phyloP scores from a whole-genome alignment of 805 yeast genomes.

The Teunomyces kruisii region DNA sequence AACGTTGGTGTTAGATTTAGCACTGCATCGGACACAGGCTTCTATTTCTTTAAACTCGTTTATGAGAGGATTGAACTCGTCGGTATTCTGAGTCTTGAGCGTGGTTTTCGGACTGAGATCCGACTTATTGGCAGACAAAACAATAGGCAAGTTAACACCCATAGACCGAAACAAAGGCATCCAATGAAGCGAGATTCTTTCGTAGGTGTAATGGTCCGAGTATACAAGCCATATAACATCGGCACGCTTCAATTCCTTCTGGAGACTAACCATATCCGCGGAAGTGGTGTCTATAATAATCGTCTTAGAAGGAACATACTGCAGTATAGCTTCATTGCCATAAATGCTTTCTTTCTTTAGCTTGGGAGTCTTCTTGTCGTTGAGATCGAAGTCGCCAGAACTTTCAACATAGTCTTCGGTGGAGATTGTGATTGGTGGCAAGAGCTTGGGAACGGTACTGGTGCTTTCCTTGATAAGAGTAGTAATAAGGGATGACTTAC shows the following conservation, averaged over 20 bases:
- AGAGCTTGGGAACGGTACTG: constrained; percentile 56
- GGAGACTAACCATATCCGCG: constrained; percentile 58
- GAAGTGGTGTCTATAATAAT: constrained; percentile 79
- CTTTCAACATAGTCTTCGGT: constrained; percentile 54
- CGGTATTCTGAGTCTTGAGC: constrained; percentile 48
- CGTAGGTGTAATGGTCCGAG: constrained; percentile 92
- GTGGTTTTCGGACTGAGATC: constrained; percentile 49
- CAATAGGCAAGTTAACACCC: constrained; percentile 94
- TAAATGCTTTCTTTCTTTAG: constrained; percentile 2
- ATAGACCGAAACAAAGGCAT: constrained; percentile 87
- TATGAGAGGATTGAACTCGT: constrained; percentile 81
- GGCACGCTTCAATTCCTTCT: constrained; percentile 75
- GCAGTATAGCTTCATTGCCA: constrained; percentile 17
- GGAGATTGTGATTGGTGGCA: constrained; percentile 86
- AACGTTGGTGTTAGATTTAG: constrained; percentile 78
- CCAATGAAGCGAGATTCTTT: constrained; percentile 90
- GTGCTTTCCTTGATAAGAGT: constrained; percentile 73
- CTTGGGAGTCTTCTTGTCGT: constrained; percentile 1
- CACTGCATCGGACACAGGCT: constrained; percentile 85
- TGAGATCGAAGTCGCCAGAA: constrained; percentile 13
- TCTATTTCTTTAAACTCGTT: constrained; percentile 94
- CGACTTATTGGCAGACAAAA: constrained; percentile 81
- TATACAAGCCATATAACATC: constrained; percentile 95
- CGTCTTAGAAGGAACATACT: constrained; percentile 49
- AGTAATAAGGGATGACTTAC: constrained; percentile 77